Base-by-base conservation (phyloP, 2,329 filamentous ascomycete genomes). In the Colletotrichum shisoi region DNA sequence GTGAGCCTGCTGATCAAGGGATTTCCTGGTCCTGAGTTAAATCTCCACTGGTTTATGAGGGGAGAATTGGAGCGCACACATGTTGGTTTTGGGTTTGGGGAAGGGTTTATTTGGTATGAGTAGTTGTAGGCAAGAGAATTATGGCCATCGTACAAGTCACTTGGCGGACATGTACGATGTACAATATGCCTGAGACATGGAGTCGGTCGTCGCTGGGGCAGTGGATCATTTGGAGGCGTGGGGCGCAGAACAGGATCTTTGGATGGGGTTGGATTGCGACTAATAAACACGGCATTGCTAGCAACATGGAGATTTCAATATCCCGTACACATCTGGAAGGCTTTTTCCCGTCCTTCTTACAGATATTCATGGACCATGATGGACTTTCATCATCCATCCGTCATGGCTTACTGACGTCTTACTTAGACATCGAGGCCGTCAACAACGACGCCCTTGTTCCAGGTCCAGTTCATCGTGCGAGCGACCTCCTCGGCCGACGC, bases 371-470 rank as follows among this genome's bases (percentile, higher is more conserved):
- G 66, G 64, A 64, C 31, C 61, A 39, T 59, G 48, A 67, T 60
- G 64, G 54, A 64, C 48, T 64, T 64, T 60, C 59, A 67, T 49
- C 61, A 64, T 64, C 64, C 64, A 67, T 67, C 57, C 57, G 57
- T 54, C 63, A 68, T 67, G 69, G 69, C 53, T 68, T 13, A 65
- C 63, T 40, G 59, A 57, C 62, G 31, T 62, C 62, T 67, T 44
- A 44, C 71, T 74, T 87, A 94, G 78, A 95, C 91, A 80, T 95
- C 92, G 77, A 94, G 88, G 70, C 91, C 91, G 77, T 94, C 91
- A 72, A 94, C 90, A 72, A 93, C 91, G 76, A 91, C 83, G 72
- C 92, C 92, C 88, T 94, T 94, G 78, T 87, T 86, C 93, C 93
- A 96, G 75, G 85, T 87, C 83, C 94, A 91, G 81, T 94, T 91